phyloP scores from a whole-genome alignment of 306 rosid genomes.

The Hippophae gyantsensis region DNA sequence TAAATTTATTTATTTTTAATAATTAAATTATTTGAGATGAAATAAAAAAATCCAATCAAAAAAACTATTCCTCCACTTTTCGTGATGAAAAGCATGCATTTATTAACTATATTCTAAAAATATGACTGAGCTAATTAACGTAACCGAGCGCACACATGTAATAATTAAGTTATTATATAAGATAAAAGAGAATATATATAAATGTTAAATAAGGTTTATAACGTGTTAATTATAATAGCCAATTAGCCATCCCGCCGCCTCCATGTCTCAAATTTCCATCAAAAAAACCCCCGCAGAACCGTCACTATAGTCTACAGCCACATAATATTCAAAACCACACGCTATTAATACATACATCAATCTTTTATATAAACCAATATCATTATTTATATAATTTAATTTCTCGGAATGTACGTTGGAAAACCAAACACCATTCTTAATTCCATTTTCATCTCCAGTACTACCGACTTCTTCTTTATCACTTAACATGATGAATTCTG shows the following conservation, averaged over 20 bases:
- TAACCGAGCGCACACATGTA: too few relatives aligned
- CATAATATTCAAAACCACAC: neutral
- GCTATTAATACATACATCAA: neutral
- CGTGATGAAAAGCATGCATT: too few relatives aligned
- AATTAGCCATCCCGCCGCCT: conserved; percentile 23
- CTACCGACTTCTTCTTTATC: conserved; percentile 18
- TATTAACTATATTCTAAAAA: too few relatives aligned
- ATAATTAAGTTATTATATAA: too few relatives aligned
- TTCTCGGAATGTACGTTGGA: neutral
- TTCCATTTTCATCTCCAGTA: conserved; percentile 7
- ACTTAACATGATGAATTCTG: conserved; percentile 16
- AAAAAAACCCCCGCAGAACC: neutral
- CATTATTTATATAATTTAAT: neutral
- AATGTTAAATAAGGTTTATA: too few relatives aligned
- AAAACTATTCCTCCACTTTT: too few relatives aligned
- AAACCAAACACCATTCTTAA: conserved; percentile 12
- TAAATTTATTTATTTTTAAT: too few relatives aligned
- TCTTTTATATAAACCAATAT: neutral
- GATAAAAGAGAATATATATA: too few relatives aligned
- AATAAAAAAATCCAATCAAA: too few relatives aligned
- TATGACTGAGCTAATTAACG: too few relatives aligned
- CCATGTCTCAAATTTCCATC: conserved; percentile 1
- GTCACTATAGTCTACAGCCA: too few relatives aligned
- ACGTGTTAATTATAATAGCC: neutral
- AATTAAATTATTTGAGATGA: too few relatives aligned